Base-by-base conservation (phyloP, 1,284 basidiomycete genomes). In the Kwoniella shivajii region DNA sequence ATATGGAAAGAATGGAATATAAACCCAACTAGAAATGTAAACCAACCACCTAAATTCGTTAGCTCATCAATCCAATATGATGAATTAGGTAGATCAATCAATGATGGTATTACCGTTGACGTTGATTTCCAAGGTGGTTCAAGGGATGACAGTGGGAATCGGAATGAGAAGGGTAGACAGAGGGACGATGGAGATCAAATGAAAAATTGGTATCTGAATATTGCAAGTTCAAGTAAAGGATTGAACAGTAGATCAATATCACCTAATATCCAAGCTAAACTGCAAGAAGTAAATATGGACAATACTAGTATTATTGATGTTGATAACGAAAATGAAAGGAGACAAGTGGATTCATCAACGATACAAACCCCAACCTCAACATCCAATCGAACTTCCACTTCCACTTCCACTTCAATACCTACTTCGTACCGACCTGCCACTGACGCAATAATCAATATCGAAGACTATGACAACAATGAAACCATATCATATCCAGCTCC, bases 1-100 rank as follows among this genome's bases (percentile, higher is more conserved):
- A 58, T 41, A 45, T 73, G 69, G 70, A 65, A 61, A 54, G 73
- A 73, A 43, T 77, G 75, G 75, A 59, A 71, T 53, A 69, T 67
- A 20, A 72, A 74, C 45, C 68, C 70, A 3, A 50, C 68, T 5
- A 59, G 54, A 16, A 72, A 77, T 51, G 73, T 60, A 2, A 65
- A 22, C 11, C 34, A 50, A 10, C 71, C 72, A 24, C 75, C 74
- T 2, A 59, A 61, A 11, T 77, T 77, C 46, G 68, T 77, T 3
- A 57, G 55, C 3, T 53, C 61, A 10, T 33, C 60, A 38, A 38
- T 26, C 20, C 36, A 34, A 10, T 74, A 74, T 48, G 72, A 74
- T 54, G 73, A 75, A 46, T 58, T 74, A 6, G 74, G 73, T 3
- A 53, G 69, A 33, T 59, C 56, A 7, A 33, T 60, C 1, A 27